Conservation (phyloP, 305 asterid genomes). For the Euphrasia arctica region DNA sequence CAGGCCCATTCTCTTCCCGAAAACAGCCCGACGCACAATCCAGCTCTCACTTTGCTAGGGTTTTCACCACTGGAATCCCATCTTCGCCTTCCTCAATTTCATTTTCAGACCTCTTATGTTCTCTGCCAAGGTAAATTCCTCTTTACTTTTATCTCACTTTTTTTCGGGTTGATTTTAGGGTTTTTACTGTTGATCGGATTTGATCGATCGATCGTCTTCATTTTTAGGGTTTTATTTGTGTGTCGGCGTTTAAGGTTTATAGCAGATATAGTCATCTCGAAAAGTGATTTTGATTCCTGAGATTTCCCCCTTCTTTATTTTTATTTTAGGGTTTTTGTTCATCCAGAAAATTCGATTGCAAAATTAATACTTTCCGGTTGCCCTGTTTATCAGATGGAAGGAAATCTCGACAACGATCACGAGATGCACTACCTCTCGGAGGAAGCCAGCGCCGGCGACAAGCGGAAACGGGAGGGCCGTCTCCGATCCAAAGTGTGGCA, state of each 20-base stretch:
- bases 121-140: conserved; percentile 21
- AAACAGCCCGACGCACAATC: conserved; percentile 29
- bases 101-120: conserved; percentile 15
- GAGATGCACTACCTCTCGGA: conserved; percentile 47
- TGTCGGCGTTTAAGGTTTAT: not conserved
- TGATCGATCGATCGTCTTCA: not conserved
- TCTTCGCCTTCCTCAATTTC: conserved; percentile 13
- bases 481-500: conserved; percentile 72
- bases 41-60: conserved; percentile 33
- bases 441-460: conserved; percentile 56
- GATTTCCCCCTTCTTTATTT: not conserved
- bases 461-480: conserved; percentile 65
- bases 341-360: too few species aligned
- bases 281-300: not conserved
- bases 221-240: not conserved
- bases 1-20: conserved; percentile 34
- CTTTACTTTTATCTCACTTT: not conserved
- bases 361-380: too few species aligned
- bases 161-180: not conserved
- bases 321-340: too few species aligned
- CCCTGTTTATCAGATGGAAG: conserved; percentile 45
- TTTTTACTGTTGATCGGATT: not conserved
- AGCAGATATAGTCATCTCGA: not conserved
- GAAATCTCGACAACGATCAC: conserved; percentile 37
- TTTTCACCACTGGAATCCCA: conserved; percentile 19